Conservation (phyloP, 305 asterid genomes). For the Fraxinus xanthoxyloides region DNA sequence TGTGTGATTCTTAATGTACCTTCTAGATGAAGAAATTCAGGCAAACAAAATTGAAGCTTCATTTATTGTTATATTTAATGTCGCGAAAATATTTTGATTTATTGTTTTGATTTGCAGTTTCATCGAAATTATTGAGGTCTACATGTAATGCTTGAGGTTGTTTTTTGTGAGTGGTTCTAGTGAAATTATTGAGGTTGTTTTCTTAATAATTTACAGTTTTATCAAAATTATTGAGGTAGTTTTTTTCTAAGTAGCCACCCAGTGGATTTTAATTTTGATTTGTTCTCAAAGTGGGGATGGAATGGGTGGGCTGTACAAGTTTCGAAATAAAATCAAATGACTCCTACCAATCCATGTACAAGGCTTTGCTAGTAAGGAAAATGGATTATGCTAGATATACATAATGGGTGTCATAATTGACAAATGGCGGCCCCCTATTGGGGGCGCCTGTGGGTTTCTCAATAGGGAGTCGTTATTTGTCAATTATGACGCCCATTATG, state of each 20-base stretch:
- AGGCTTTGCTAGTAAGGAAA: constrained; percentile 17
- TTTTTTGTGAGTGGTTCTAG: neutral
- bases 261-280: too few species aligned
- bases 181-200: too few species aligned
- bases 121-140: neutral
- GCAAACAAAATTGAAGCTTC: neutral
- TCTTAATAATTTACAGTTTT: too few species aligned
- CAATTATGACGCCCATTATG: too few species aligned
- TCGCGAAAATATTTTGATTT: neutral
- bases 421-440: too few species aligned
- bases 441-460: too few species aligned
- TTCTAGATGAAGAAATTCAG: neutral
- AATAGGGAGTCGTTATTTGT: too few species aligned
- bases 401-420: too few species aligned
- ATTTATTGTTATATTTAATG: neutral
- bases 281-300: neutral
- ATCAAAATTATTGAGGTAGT: too few species aligned
- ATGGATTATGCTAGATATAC: too few species aligned
- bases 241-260: too few species aligned
- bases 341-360: neutral
- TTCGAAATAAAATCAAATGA: neutral
- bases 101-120: neutral
- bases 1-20: neutral
- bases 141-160: neutral
- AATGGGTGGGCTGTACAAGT: neutral